Conservation (phyloP, 371 early-diverging fungal species). For the Catenaria anguillulae region DNA sequence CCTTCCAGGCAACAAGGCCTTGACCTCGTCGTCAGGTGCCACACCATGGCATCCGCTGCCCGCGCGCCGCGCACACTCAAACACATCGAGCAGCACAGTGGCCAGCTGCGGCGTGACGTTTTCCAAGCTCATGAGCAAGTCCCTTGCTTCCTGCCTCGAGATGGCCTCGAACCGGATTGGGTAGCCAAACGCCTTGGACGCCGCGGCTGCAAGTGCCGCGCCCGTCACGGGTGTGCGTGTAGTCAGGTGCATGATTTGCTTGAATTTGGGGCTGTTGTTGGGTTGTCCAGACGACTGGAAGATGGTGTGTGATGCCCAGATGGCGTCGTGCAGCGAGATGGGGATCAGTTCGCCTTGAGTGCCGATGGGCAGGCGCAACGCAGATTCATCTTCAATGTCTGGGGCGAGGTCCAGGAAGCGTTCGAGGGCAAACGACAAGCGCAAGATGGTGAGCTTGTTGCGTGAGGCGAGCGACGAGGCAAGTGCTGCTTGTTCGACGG, state of each 20-base stretch:
- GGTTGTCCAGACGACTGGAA: too few relatives aligned
- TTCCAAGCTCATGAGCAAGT: background rate
- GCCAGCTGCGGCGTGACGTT: background rate
- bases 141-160: background rate
- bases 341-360: background rate
- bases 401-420: background rate
- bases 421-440: background rate
- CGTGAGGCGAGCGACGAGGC: background rate
- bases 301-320: background rate
- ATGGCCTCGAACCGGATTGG: background rate
- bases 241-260: background rate
- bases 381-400: background rate
- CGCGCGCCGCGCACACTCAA: background rate
- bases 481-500: background rate
- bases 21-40: background rate
- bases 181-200: background rate
- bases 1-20: background rate
- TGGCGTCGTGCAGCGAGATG: conserved; percentile 1
- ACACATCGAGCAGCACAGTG: background rate
- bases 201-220: background rate
- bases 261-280: background rate
- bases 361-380: background rate
- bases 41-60: background rate
- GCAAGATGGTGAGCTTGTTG: background rate
- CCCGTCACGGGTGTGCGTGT: background rate